A percentile compares a stretch with the other conserved stretches of the same genome.
phyloP scores from a whole-genome alignment of 2,329 filamentous ascomycete genomes.

The Grosmannia clavigera region DNA sequence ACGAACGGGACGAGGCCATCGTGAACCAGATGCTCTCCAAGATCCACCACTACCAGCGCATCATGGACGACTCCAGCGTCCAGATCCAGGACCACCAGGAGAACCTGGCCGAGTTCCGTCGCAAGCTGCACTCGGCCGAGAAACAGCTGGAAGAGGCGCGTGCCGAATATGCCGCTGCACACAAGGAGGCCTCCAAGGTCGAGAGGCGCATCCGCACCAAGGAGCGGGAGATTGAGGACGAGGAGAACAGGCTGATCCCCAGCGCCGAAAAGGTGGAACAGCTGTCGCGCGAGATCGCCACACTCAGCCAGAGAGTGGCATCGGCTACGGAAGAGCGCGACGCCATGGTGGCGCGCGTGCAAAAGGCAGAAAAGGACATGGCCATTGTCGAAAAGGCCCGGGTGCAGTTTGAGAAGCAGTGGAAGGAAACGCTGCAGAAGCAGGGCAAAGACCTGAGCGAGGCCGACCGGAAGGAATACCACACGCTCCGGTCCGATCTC shows the following conservation, averaged over 20 bases:
- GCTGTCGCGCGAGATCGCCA: constrained; percentile 57
- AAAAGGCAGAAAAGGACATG: constrained; percentile 69
- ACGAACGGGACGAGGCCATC: constrained; percentile 81
- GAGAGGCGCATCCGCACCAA: constrained; percentile 75
- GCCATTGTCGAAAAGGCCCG: constrained; percentile 81
- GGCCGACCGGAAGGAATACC: constrained; percentile 81
- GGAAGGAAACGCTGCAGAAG: constrained; percentile 71
- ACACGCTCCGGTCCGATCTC: constrained; percentile 70
- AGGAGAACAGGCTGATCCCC: constrained; percentile 73
- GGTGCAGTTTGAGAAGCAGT: constrained; percentile 76
- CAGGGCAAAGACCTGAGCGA: constrained; percentile 79
- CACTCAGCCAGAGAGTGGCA: constrained; percentile 53
- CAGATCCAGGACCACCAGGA: constrained; percentile 91
- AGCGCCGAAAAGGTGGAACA: constrained; percentile 86
- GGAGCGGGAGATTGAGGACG: constrained; percentile 77
- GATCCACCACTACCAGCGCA: constrained; percentile 83
- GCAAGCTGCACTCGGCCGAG: constrained; percentile 78
- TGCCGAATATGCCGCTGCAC: constrained; percentile 67
- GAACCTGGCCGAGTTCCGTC: constrained; percentile 82
- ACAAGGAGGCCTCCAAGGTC: constrained; percentile 65
- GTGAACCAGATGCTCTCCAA: constrained; percentile 95
- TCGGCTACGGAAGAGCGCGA: constrained; percentile 67
- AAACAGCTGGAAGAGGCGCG: constrained; percentile 68
- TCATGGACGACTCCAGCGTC: constrained; percentile 82
- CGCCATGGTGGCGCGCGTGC: constrained; percentile 52